Conservation (phyloP, 192 early-diverging fungal species). For the Umbelopsis sp. region DNA sequence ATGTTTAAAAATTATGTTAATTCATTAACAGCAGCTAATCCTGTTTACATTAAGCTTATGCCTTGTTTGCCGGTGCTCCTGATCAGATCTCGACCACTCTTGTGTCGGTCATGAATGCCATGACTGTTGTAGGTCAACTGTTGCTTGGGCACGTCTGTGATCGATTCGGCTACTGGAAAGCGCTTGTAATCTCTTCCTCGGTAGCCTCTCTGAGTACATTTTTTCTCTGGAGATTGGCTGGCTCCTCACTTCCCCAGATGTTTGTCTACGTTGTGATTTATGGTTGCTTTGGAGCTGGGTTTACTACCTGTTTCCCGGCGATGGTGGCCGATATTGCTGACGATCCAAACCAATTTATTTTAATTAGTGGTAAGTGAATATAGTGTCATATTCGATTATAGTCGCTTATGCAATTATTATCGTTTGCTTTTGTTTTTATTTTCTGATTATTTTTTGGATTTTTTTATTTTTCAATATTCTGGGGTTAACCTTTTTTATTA, state of each 20-base stretch:
- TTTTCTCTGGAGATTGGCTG: constrained; percentile 17
- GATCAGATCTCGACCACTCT: constrained; percentile 6
- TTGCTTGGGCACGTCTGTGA: constrained; percentile 10
- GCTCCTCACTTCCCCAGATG: neutral
- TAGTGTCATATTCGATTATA: too few relatives aligned
- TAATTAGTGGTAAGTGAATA: too few relatives aligned
- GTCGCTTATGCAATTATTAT: too few relatives aligned
- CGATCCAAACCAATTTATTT: neutral
- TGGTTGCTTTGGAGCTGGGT: neutral
- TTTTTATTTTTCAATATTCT: too few relatives aligned
- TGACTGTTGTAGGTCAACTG: constrained; percentile 20
- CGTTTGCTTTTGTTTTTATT: too few relatives aligned
- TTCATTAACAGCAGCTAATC: neutral
- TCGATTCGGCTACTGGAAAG: constrained; percentile 6
- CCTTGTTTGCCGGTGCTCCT: neutral
- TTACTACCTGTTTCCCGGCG: constrained; percentile 9
- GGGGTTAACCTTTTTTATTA: neutral
- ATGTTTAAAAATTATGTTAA: too few relatives aligned
- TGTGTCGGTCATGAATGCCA: constrained; percentile 20
- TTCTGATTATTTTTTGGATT: too few relatives aligned
- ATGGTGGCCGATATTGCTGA: constrained; percentile 22
- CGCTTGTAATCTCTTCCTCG: constrained; percentile 9
- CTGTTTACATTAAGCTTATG: constrained; percentile 4
- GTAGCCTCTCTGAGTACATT: constrained; percentile 5
- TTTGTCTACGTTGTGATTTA: constrained; percentile 17